These are phyloP conservation scores for Saprolegnia diclina DNA, from an alignment of 352 stramenopile genomes.

Conservation along the genomic window DNA sequence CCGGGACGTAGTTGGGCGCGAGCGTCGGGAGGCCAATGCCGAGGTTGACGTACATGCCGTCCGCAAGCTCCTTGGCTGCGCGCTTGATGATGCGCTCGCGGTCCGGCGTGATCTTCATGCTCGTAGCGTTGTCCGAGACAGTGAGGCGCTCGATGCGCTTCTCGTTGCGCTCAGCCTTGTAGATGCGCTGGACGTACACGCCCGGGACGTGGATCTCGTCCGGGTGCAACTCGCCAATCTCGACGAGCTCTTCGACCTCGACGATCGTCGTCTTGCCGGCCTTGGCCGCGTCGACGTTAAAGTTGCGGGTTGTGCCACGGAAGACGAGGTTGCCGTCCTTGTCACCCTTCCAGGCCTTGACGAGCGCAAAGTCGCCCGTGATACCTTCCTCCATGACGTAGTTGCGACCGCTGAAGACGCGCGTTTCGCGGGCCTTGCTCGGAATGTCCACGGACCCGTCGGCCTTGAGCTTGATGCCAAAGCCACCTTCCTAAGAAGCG, in stretches of 20 bases:
- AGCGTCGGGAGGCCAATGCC: slow-evolving; percentile 95
- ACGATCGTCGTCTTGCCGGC: slow-evolving; percentile 90
- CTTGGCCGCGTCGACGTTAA: slow-evolving; percentile 94
- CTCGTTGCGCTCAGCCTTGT: slow-evolving; percentile 84
- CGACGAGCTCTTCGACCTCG: slow-evolving; percentile 94
- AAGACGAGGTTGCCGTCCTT: slow-evolving; percentile 96
- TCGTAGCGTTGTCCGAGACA: slow-evolving; percentile 53
- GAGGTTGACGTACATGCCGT: slow-evolving; percentile 98
- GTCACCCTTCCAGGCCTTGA: slow-evolving; percentile 96
- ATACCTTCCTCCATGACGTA: slow-evolving; percentile 96
- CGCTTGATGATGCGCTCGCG: slow-evolving; percentile 92
- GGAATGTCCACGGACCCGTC: slow-evolving; percentile 66
- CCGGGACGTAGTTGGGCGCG: slow-evolving; percentile 92
- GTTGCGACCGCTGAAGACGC: slow-evolving; percentile 79
- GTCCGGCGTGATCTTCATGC: slow-evolving; percentile 57
- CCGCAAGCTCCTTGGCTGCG: slow-evolving; percentile 77
- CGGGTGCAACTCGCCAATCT: slow-evolving; percentile 89
- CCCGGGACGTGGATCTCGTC: slow-evolving; percentile 93
- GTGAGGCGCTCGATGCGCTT: slow-evolving; percentile 94
- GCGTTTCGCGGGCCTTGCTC: slow-evolving; percentile 60
- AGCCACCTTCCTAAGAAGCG: slow-evolving; percentile 48
- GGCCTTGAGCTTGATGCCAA: slow-evolving; percentile 65
- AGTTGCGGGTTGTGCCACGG: slow-evolving; percentile 92
- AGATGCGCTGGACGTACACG: slow-evolving; percentile 95
- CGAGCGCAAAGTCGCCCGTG: slow-evolving; percentile 88